phyloP scores from a whole-genome alignment of 176 grass and related monocot species.

The Oryza nivara region DNA sequence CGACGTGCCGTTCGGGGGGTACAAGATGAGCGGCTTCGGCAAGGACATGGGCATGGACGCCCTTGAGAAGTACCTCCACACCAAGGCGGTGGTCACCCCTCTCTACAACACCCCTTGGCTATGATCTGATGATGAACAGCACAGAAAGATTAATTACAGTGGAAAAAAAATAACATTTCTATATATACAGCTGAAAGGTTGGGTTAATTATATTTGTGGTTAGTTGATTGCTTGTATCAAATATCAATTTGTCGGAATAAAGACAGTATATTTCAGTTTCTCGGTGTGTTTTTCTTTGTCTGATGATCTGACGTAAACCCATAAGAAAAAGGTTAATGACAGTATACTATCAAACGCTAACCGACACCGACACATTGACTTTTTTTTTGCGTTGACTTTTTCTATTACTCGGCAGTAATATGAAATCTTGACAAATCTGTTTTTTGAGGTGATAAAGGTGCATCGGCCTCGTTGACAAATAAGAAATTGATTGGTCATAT shows the following conservation, averaged over 20 bases:
- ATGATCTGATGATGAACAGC: constrained; percentile 37
- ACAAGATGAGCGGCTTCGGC: constrained; percentile 83
- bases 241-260: constrained; percentile 14
- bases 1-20: constrained; percentile 66
- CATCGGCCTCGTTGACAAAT: neutral
- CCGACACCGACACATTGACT: neutral
- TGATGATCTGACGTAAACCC: neutral
- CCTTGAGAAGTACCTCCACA: constrained; percentile 78
- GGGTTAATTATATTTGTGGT: neutral
- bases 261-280: neutral
- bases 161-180: neutral
- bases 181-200: constrained; percentile 19
- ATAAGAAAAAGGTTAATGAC: neutral
- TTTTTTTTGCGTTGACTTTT: neutral
- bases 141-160: neutral
- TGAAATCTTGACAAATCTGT: neutral
- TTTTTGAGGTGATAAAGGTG: neutral
- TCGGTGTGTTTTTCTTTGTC: neutral
- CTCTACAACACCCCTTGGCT: constrained; percentile 79
- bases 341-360: neutral
- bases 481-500: neutral
- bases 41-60: constrained; percentile 78
- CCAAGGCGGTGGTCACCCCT: constrained; percentile 68
- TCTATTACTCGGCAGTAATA: neutral
- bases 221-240: neutral